phyloP scores from a whole-genome alignment of 352 stramenopile species.

The Phytophthora cryptogea region DNA sequence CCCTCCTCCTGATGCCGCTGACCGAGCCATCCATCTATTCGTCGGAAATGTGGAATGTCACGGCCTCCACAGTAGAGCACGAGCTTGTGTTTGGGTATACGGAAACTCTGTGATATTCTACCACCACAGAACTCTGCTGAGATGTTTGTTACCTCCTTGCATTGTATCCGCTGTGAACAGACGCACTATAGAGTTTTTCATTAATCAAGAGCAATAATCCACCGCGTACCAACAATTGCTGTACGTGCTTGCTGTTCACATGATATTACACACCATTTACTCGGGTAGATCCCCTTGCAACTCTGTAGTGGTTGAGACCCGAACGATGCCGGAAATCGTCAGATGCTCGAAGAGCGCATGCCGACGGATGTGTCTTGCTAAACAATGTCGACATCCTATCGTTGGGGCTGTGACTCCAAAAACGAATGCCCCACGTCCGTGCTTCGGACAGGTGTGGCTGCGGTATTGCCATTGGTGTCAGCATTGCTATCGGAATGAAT shows the following conservation, averaged over 20 bases:
- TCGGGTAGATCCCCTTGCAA: conserved; percentile 2
- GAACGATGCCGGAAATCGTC: conserved; percentile 18
- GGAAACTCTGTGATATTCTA: conserved; percentile 38
- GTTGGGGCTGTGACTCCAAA: conserved; percentile 7
- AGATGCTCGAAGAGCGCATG: conserved; percentile 15
- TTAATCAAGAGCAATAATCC: conserved; percentile 30
- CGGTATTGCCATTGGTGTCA: conserved; percentile 19
- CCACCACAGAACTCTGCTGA: conserved; percentile 4
- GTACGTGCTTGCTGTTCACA: conserved; percentile 25
- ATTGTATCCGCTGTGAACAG: conserved; percentile 19
- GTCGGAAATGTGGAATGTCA: conserved; percentile 83
- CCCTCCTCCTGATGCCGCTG: conserved; percentile 68
- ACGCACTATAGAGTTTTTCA: conserved; percentile 45
- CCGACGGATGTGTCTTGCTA: background rate
- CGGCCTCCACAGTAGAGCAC: conserved; percentile 47
- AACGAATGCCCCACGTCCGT: conserved; percentile 22
- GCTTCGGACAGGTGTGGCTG: conserved; percentile 12
- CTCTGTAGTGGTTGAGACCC: conserved; percentile 7
- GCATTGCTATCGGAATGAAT: conserved; percentile 16
- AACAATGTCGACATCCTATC: conserved; percentile 11
- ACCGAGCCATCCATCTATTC: conserved; percentile 84
- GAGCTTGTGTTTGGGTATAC: conserved; percentile 51
- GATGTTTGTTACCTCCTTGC: conserved; percentile 26
- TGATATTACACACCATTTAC: conserved; percentile 33
- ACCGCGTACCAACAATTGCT: conserved; percentile 22